phyloP scores from a whole-genome alignment of 169 alveolate genomes.

The Eimeria maxima region DNA sequence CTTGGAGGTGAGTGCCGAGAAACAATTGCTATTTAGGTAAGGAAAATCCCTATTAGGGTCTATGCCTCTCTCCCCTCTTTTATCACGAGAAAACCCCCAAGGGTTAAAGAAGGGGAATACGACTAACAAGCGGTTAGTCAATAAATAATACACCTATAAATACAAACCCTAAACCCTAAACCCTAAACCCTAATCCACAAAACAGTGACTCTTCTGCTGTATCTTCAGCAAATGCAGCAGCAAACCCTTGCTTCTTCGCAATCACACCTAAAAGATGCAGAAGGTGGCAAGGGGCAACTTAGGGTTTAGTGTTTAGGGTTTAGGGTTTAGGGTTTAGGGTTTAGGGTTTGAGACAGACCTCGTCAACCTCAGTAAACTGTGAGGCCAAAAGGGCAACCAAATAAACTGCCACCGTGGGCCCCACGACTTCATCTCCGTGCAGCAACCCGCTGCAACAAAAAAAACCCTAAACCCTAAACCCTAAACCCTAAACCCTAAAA shows the following conservation, averaged over 20 bases:
- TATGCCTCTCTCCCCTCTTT: conserved; percentile 49
- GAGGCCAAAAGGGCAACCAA: conserved; percentile 52
- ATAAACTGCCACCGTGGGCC: conserved; percentile 75
- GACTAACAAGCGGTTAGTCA: conserved; percentile 51
- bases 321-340: conserved; percentile 35
- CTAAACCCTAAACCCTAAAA: background rate
- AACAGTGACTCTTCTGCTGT: background rate
- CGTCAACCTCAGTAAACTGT: background rate
- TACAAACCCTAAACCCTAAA: background rate
- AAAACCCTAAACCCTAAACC: conserved; percentile 1
- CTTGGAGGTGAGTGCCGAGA: conserved; percentile 25
- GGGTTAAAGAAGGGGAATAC: conserved; percentile 63
- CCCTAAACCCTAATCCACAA: background rate
- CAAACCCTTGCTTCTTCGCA: background rate
- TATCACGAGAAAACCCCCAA: conserved; percentile 40
- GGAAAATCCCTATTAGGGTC: conserved; percentile 84
- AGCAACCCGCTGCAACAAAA: conserved; percentile 74
- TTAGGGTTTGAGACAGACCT: background rate
- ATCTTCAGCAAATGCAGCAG: background rate
- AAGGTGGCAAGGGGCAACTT: background rate
- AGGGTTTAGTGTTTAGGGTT: conserved; percentile 14
- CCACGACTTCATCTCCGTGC: conserved; percentile 83
- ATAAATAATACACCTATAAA: conserved; percentile 47
- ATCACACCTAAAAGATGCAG: background rate
- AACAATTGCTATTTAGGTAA: conserved; percentile 28